phyloP scores from a whole-genome alignment of 805 yeast species.

The Starmerella potacharoeniae region DNA sequence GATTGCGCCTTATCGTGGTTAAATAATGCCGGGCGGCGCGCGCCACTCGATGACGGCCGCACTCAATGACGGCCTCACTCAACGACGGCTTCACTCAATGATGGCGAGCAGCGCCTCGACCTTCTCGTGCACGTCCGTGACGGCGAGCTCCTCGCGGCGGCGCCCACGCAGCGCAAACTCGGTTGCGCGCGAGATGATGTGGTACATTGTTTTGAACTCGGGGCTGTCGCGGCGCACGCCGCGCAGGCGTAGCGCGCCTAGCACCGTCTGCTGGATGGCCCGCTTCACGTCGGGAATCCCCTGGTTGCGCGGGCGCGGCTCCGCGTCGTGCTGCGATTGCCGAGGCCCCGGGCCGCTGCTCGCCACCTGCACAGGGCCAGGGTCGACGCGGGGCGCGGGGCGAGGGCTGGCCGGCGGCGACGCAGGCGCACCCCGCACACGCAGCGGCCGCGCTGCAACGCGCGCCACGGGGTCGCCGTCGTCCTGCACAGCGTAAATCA shows the following conservation, averaged over 20 bases:
- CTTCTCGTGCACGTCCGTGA: slow-evolving; percentile 18
- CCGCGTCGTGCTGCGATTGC: not conserved
- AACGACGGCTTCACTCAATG: too few relatives aligned
- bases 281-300: slow-evolving; percentile 1
- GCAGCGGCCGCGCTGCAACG: slow-evolving; percentile 14
- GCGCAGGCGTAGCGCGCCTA: slow-evolving; percentile 30
- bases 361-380: not conserved
- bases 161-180: slow-evolving; percentile 25
- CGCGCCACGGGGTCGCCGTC: slow-evolving; percentile 1
- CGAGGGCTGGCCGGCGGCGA: not conserved
- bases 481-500: slow-evolving; percentile 14
- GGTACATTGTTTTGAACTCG: slow-evolving; percentile 25
- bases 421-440: not conserved
- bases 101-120: slow-evolving; percentile 20
- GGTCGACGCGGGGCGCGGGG: not conserved
- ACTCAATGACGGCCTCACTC: slow-evolving; percentile 16
- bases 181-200: slow-evolving; percentile 23
- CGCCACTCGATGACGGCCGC: too few relatives aligned
- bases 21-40: too few relatives aligned
- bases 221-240: slow-evolving; percentile 24
- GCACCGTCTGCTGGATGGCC: slow-evolving; percentile 25
- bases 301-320: not conserved
- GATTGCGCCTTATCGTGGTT: too few relatives aligned
- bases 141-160: slow-evolving; percentile 2
- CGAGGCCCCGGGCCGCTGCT: not conserved